Evolutionary conservation across 2,329 filamentous ascomycete genomes (phyloP), one percentile per base, ranked within the genome.

Genomic region (Cladosporium sp.): DNA sequence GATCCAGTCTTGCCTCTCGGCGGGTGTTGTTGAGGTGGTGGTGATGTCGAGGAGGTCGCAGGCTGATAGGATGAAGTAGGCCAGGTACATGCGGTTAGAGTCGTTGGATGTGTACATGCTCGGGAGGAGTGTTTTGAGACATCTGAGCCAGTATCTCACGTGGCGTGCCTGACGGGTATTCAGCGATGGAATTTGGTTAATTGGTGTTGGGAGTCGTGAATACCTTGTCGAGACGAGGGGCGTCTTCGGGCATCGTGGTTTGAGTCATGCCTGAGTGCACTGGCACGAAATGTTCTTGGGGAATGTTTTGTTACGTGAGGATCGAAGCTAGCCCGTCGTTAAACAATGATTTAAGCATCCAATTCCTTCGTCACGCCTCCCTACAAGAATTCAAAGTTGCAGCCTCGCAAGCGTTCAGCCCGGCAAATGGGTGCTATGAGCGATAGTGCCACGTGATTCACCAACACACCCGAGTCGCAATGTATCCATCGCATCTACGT

Each of bases 111-210:
- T 96, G 81, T 98, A 99, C 68, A 87, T 84, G 55, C 88, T 85
- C 0, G 95, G 95, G 7, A 99, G 88, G 68, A 90, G 85, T 28
- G 89, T 90, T 76, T 90, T 90, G 69, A 95, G 85, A 77, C 94
- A 97, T 75, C 93, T 89, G 70, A 93, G 87, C 89, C 93, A 99
- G 85, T 97, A 99, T 75, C 90, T 92, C 76, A 95, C 83, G 77
- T 99, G 95, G 21, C 74, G 71, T 21, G 68, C 65, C 73, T 76
- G 66, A 28, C 16, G 21, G 16, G 26, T 1, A 11, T 11, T 57
- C 7, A 57, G 23, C 11, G 14, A 11, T 40, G 7, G 7, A 3
- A 18, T 23, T 55, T 11, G 52, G 16, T 55, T 4, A 31, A 21
- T 23, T 14, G 10, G n/a, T 18, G 1, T 29, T 4, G 29, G 18